Evolutionary conservation across 352 stramenopile genomes (phyloP).

Genomic region (Blastocystis sp.): DNA sequence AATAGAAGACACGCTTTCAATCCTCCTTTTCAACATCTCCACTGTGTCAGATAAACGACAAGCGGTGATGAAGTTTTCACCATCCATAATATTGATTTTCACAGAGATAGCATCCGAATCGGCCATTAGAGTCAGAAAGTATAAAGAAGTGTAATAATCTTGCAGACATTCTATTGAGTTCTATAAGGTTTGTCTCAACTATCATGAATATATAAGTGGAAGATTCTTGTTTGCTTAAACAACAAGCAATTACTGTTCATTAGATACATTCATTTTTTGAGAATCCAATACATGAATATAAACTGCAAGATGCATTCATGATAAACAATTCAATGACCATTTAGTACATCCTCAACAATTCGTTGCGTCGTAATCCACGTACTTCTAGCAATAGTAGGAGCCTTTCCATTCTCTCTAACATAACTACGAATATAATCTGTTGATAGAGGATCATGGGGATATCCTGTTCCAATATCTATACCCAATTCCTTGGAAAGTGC

Average conservation of each 20-base stretch:
- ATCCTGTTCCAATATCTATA: not conserved
- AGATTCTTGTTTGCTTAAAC: too few relatives aligned
- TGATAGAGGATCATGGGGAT: conserved; percentile 17
- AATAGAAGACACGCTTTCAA: not conserved
- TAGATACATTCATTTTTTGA: not conserved
- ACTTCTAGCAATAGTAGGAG: not conserved
- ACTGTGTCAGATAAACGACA: not conserved
- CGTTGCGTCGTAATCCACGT: conserved; percentile 20
- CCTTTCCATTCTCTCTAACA: conserved; percentile 3
- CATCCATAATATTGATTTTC: conserved; percentile 26
- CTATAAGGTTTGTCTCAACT: too few relatives aligned
- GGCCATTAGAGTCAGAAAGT: not conserved
- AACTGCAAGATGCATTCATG: too few relatives aligned
- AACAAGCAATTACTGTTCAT: not conserved
- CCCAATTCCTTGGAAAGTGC: not conserved
- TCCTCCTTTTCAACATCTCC: not conserved
- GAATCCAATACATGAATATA: too few relatives aligned
- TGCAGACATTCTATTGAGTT: not conserved
- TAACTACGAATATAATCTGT: not conserved
- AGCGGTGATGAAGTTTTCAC: not conserved
- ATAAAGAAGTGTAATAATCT: not conserved
- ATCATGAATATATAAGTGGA: too few relatives aligned
- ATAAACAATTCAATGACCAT: not conserved
- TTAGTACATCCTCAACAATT: not conserved
- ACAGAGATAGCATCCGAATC: not conserved